phyloP scores from a whole-genome alignment of 805 yeast species.

The Kuraishia hungarica region DNA sequence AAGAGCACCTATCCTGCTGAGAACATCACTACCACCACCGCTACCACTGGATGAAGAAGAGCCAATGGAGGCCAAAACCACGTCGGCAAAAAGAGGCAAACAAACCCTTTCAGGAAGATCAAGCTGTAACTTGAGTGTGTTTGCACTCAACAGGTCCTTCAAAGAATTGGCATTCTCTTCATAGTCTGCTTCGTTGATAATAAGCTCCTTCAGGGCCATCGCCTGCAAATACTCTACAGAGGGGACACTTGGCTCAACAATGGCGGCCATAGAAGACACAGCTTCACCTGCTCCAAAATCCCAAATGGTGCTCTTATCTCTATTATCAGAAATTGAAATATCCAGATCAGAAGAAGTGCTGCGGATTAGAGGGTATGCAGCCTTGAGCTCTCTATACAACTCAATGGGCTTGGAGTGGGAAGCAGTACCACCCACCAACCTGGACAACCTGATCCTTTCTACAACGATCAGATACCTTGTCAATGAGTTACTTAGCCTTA shows the following conservation, averaged over 20 bases:
- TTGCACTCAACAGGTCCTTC: neutral
- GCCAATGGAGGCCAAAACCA: constrained; percentile 8
- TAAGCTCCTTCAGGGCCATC: constrained; percentile 28
- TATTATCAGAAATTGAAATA: constrained; percentile 39
- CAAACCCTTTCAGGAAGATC: constrained; percentile 9
- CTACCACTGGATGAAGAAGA: no score
- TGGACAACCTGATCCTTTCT: constrained; percentile 23
- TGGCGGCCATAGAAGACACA: neutral
- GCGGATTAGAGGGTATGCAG: constrained; percentile 11
- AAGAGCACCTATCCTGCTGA: neutral
- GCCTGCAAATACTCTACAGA: constrained; percentile 25
- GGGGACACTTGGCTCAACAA: neutral
- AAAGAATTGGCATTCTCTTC: constrained; percentile 10
- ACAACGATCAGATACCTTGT: constrained; percentile 29
- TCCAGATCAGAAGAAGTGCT: constrained; percentile 16
- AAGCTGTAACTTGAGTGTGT: constrained; percentile 5
- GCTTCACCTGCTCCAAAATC: constrained; percentile 28
- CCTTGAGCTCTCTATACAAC: constrained; percentile 4
- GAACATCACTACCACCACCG: neutral
- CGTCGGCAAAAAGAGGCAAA: constrained; percentile 6
- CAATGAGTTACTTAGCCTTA: constrained; percentile 41
- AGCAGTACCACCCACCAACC: constrained; percentile 18
- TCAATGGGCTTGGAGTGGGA: constrained; percentile 7
- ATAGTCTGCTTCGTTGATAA: constrained; percentile 23
- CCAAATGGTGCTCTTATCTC: constrained; percentile 51